Percentiles rank a stretch among this genome's conserved stretches.
Conservation (phyloP, 2,329 filamentous ascomycete genomes). For the Gaeumannomyces tritici region DNA sequence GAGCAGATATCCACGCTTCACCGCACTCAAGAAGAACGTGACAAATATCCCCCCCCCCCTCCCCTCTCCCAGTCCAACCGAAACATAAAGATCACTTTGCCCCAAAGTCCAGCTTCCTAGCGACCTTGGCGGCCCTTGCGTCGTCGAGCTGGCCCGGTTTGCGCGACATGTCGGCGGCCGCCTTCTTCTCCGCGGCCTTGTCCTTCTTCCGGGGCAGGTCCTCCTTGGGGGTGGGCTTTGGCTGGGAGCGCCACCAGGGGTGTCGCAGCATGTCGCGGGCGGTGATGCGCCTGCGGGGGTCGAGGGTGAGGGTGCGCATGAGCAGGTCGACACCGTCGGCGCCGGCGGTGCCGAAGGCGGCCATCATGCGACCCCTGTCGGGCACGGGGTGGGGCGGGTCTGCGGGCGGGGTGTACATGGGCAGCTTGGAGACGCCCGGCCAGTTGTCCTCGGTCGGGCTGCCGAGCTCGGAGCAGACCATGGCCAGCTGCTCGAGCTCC, state of each 20-base stretch:
- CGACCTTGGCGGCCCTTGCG: slow-evolving; percentile 62
- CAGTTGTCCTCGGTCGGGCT: slow-evolving; percentile 91
- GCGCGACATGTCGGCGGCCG: slow-evolving; percentile 75
- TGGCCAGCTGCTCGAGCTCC: slow-evolving; percentile 76
- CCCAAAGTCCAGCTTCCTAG: slow-evolving; percentile 74
- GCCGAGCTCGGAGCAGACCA: slow-evolving; percentile 78
- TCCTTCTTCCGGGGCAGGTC: slow-evolving; percentile 71
- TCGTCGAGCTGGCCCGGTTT: slow-evolving; percentile 64
- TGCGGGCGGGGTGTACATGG: slow-evolving; percentile 64
- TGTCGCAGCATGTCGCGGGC: slow-evolving; percentile 72
- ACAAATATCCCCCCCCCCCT: no score
- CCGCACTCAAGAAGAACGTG: no score
- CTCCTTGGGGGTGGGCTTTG: slow-evolving; percentile 71
- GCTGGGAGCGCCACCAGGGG: slow-evolving; percentile 76
- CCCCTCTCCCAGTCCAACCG: no score
- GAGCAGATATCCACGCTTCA: no score
- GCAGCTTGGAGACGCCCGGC: slow-evolving; percentile 78
- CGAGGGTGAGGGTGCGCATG: slow-evolving; percentile 73
- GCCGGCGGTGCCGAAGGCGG: slow-evolving; percentile 72
- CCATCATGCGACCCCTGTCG: slow-evolving; percentile 62
- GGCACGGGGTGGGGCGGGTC: slow-evolving; percentile 45
- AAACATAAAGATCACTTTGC: slow-evolving; percentile 24
- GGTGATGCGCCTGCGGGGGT: slow-evolving; percentile 76
- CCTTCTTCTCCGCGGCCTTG: slow-evolving; percentile 59
- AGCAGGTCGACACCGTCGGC: slow-evolving; percentile 78